phyloP scores from a whole-genome alignment of 805 yeast genomes.

The Candida nemodendra region DNA sequence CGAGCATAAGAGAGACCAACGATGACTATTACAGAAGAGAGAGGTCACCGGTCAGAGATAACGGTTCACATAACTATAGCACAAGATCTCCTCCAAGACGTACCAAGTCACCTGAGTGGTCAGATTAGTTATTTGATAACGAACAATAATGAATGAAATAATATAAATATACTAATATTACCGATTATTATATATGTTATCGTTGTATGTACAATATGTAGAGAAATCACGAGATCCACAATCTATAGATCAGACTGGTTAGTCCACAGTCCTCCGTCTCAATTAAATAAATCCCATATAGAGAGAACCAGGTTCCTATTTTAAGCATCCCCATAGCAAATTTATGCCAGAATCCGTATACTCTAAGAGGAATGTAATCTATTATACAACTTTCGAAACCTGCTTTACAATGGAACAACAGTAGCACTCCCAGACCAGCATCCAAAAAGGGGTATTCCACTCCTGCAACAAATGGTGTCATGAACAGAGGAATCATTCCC shows the following conservation, averaged over 20 bases:
- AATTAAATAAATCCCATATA: conserved; percentile 78
- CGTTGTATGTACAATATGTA: no score
- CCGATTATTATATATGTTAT: no score
- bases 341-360: conserved; percentile 74
- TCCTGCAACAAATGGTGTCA: conserved; percentile 76
- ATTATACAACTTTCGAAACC: conserved; percentile 91
- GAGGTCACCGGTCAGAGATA: conserved; percentile 20
- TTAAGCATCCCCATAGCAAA: conserved; percentile 66
- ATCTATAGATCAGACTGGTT: conserved; percentile 55
- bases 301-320: conserved; percentile 66
- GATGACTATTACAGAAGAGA: conserved; percentile 18
- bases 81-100: conserved; percentile 15
- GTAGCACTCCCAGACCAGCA: conserved; percentile 60
- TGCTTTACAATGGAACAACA: conserved; percentile 76
- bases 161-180: no score
- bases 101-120: conserved; percentile 22
- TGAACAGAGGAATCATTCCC: conserved; percentile 72
- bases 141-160: no score
- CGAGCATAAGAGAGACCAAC: no score
- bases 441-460: conserved; percentile 69
- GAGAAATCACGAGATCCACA: conserved; percentile 49
- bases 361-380: conserved; percentile 88
- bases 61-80: conserved; percentile 13
- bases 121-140: conserved; percentile 9
- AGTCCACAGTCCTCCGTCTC: conserved; percentile 82